phyloP scores from a whole-genome alignment of 352 stramenopile genomes.

The Phytophthora sansomeana region DNA sequence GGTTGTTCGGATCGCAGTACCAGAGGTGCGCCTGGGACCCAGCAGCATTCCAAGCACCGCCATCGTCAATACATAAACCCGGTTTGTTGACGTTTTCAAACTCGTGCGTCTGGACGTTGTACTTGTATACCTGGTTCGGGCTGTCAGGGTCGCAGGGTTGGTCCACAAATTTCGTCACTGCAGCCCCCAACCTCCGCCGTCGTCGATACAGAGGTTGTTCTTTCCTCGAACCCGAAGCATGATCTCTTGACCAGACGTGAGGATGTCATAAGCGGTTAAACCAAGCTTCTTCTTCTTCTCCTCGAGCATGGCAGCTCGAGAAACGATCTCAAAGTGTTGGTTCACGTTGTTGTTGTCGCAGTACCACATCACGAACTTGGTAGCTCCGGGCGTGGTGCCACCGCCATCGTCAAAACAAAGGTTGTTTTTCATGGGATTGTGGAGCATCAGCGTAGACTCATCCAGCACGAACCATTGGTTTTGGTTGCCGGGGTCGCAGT shows the following conservation, averaged over 20 bases:
- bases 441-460: conserved; percentile 38
- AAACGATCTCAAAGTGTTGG: conserved; percentile 34
- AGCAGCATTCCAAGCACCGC: conserved; percentile 19
- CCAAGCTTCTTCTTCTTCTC: conserved; percentile 21
- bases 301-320: conserved; percentile 7
- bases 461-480: conserved; percentile 43
- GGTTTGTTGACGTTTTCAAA: conserved; percentile 36
- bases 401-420: conserved; percentile 49
- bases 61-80: conserved; percentile 33
- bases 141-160: conserved; percentile 31
- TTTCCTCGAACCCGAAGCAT: conserved; percentile 33
- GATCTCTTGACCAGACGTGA: conserved; percentile 29
- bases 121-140: conserved; percentile 38
- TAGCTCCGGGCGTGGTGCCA: conserved; percentile 2
- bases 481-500: conserved; percentile 30
- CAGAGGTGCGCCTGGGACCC: conserved; percentile 23
- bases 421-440: conserved; percentile 38
- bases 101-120: conserved; percentile 17
- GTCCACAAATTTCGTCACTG: conserved; percentile 24
- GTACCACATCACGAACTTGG: conserved; percentile 19
- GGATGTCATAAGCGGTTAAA: conserved; percentile 13
- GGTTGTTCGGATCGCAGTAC: conserved; percentile 36
- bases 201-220: conserved; percentile 43
- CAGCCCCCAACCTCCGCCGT: conserved; percentile 34
- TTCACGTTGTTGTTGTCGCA: conserved; percentile 31